Base-by-base conservation (phyloP, 2,329 filamentous ascomycete species). In the Penicillium sp. region DNA sequence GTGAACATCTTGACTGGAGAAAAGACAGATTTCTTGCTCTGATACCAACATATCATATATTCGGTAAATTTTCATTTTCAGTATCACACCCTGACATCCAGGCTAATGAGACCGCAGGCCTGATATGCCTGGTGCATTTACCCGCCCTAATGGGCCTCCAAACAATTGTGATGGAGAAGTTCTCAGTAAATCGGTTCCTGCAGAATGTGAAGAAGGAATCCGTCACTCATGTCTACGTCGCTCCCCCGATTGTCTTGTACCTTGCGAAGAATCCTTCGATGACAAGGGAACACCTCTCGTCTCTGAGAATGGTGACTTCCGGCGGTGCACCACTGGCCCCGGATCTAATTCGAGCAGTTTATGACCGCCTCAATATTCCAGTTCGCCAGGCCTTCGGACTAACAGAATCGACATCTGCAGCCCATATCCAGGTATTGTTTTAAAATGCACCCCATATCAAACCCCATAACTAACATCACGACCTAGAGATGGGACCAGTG, bases 21-120 rank as follows among this genome's bases (percentile, higher is more conserved):
- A 44, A 50, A 3, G 59, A 62, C 27, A 39, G 43, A 5, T 36
- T 57, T 3, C 40, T 66, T 3, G 58, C 55, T 2, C 43, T 60
- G 5, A 22, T 64, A 6, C 63, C 63, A 3, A 59, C 59, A 6
- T 65, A 59, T 32, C 60, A 64, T 36, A 64, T 66, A 7, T 66
- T 61, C 36, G 60, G 63, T 63, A 6, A 27, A 6, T 40, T 9
- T 52, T 38, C 36, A 16, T 9, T 36, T 18, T n/a, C 5, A 27
- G 8, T 9, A 31, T 8, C 8, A 14, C 4, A 27, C 14, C 14
- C 11, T 14, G 11, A 21, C 27, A 36, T 22, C 9, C 5, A 48
- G 4, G 4, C 39, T 44, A 34, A 44, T 14, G 3, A 38, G 5
- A 9, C 5, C 32, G 3, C 40, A 65, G 62, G 61, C 1, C 38